Evolutionary conservation across 495 filamentous ascomycete species (phyloP).

Genomic region (Pseudomonodictys pantanalensis): DNA sequence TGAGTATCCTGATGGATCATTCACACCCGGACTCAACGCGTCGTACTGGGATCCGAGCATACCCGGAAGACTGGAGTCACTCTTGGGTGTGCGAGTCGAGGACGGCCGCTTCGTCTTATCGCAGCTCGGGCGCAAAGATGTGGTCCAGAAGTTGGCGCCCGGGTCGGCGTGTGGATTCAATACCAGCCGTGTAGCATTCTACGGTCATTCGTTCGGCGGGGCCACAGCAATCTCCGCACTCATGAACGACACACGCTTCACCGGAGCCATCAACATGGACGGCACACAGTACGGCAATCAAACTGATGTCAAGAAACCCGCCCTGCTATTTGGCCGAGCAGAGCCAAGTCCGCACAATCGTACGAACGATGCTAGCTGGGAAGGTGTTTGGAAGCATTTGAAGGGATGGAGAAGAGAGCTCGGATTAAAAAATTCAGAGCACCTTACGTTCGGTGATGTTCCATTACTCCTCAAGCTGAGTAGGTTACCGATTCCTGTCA

Average conservation of each 20-base stretch:
- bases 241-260: constrained; percentile 43
- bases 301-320: constrained; percentile 1
- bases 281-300: constrained; percentile 32
- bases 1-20: constrained; percentile 49
- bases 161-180: constrained; percentile 13
- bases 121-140: constrained; percentile 1
- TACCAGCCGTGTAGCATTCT: constrained; percentile 1
- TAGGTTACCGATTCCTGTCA: too few species aligned
- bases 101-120: constrained; percentile 18
- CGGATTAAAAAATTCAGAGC: not conserved
- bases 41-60: constrained; percentile 24
- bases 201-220: constrained; percentile 56
- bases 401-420: constrained; percentile 24
- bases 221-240: constrained; percentile 47
- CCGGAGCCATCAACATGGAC: constrained; percentile 50
- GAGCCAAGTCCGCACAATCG: constrained; percentile 19
- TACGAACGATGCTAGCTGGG: constrained; percentile 7
- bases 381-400: not conserved
- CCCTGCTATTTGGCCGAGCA: constrained; percentile 14
- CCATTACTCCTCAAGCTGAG: constrained; percentile 11
- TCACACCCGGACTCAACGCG: constrained; percentile 25
- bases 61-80: constrained; percentile 35
- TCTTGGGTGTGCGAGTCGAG: not conserved
- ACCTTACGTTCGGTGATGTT: constrained; percentile 10
- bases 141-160: constrained; percentile 8